Evolutionary conservation across 805 yeast species (phyloP).

Genomic region (Sungouiozyma ichnusensis): DNA sequence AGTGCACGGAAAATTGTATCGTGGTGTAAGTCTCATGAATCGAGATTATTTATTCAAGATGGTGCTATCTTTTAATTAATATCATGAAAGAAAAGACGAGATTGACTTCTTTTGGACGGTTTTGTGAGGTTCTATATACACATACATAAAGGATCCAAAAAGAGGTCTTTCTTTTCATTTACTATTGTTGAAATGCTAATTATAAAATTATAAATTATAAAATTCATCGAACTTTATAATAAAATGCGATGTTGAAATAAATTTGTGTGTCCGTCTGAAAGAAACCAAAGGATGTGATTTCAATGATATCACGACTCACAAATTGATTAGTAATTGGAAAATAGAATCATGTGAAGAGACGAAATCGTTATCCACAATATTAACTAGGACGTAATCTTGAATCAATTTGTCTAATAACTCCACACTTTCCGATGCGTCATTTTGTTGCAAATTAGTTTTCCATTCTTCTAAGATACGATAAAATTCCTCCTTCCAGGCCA

Average conservation of each 20-base stretch:
- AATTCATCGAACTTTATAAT: neutral
- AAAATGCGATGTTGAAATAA: slow-evolving; percentile 8
- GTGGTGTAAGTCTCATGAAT: slow-evolving; percentile 70
- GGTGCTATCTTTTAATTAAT: slow-evolving; percentile 50
- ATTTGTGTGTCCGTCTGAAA: neutral
- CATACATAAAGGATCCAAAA: neutral
- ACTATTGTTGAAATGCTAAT: slow-evolving; percentile 8
- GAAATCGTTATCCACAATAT: slow-evolving; percentile 83
- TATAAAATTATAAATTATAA: neutral
- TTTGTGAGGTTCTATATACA: neutral
- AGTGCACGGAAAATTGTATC: slow-evolving; percentile 55
- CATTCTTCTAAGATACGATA: slow-evolving; percentile 76
- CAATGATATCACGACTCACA: slow-evolving; percentile 2
- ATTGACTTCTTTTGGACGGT: neutral
- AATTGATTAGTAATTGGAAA: slow-evolving; percentile 36
- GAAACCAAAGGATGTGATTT: neutral
- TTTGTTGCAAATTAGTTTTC: slow-evolving; percentile 42
- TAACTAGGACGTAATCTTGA: slow-evolving; percentile 61
- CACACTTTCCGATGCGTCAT: slow-evolving; percentile 25
- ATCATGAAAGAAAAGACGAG: neutral
- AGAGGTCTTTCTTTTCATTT: neutral
- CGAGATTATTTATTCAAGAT: slow-evolving; percentile 60
- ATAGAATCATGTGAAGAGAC: slow-evolving; percentile 44
- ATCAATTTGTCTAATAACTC: slow-evolving; percentile 24
- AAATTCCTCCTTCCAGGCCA: slow-evolving; percentile 97